Base-by-base conservation (phyloP, 257 asterid species). In the Vinca minor region DNA sequence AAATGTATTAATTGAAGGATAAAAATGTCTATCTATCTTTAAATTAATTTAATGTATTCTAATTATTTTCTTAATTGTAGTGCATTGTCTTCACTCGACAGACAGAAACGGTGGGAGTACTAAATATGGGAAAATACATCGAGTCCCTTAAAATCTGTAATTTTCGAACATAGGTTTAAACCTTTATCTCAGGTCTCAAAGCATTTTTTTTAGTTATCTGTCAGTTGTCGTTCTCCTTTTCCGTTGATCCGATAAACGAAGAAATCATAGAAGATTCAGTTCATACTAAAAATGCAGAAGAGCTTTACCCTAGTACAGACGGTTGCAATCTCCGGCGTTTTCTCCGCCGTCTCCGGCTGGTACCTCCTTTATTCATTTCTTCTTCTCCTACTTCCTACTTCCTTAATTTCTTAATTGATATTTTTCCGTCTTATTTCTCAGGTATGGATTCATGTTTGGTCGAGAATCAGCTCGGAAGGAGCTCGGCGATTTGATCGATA, bases 381-480 rank as follows among this genome's bases (percentile, higher is more conserved):
- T n/a, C 14, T n/a, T 31, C 54, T 14, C 15, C 29, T 0, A 18
- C 41, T 25, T 39, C 4, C n/a, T n/a, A 1, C 18, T n/a, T 14
- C 31, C 12, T 64, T 21, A 5, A 14, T 44, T 55, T 39, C 42
- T 55, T 55, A n/a, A 0, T 71, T 38, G 8, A 65, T 61, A 44
- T 29, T 38, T n/a, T 29, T 34, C 5, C 13, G 5, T 17, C 41
- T 29, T 17, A 38, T 3, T 57, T n/a, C 17, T 62, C 67, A 91
- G 96, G 96, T 91, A 88, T 45, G 98, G 95, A 18, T 91, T 86
- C 76, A 86, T 88, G 95, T 86, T 91, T 70, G 96, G 96, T 15
- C 72, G 93, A 78, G 98, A 91, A 63, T 82, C 95, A 3, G 86
- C 95, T 47, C 84, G 96, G 44, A 86, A 85, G 74, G 96, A 88